These are phyloP conservation scores for Podospora conica DNA, from an alignment of 495 filamentous ascomycete genomes.

Conservation along the genomic window DNA sequence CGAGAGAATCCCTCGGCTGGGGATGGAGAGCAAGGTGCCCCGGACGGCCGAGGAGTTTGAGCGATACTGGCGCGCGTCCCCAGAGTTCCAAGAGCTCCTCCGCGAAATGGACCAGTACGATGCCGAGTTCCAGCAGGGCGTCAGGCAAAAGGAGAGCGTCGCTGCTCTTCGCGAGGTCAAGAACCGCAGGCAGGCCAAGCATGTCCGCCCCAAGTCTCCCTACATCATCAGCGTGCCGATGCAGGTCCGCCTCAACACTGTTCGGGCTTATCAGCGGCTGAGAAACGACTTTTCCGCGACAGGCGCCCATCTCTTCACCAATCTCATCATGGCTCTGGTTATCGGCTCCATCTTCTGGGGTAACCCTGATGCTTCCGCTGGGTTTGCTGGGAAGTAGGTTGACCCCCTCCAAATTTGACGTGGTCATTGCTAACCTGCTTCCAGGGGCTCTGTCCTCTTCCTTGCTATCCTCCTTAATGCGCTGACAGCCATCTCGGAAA, in stretches of 20 bases:
- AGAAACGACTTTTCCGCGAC: constrained; percentile 31
- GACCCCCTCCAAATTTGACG: not conserved
- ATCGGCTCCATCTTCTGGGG: constrained; percentile 44
- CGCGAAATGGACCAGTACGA: constrained; percentile 59
- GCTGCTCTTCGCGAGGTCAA: constrained; percentile 24
- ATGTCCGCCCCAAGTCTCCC: constrained; percentile 43
- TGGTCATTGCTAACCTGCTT: not conserved
- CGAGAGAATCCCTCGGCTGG: constrained; percentile 59
- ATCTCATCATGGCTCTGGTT: constrained; percentile 42
- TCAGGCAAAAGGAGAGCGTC: constrained; percentile 23
- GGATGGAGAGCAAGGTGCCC: constrained; percentile 56
- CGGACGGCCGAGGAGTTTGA: constrained; percentile 60
- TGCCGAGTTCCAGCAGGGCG: constrained; percentile 42
- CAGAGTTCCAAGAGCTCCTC: constrained; percentile 50
- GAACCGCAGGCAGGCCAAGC: constrained; percentile 30
- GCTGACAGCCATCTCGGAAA: constrained; percentile 51
- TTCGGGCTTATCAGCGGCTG: constrained; percentile 44
- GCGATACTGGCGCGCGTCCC: constrained; percentile 33
- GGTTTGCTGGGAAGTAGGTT: constrained; percentile 38
- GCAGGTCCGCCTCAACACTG: constrained; percentile 51
- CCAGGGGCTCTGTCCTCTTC: constrained; percentile 51
- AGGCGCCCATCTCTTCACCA: constrained; percentile 18
- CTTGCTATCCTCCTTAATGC: constrained; percentile 50
- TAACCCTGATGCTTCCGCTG: constrained; percentile 35
- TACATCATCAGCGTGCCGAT: constrained; percentile 51